Conservation (phyloP, 345 rosid species). For the Kandelia obovata region DNA sequence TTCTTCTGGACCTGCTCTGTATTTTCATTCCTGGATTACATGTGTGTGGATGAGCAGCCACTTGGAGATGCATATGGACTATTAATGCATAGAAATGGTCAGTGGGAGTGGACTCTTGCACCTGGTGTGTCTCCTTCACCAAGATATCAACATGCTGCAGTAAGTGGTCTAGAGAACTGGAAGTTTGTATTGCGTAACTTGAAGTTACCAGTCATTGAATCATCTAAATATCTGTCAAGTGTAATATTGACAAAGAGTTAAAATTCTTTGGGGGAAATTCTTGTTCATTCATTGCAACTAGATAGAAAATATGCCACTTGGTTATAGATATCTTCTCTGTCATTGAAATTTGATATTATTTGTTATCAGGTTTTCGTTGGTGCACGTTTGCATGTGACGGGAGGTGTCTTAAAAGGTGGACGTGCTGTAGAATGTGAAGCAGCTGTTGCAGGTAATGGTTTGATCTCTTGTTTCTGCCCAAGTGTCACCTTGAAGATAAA, state of each 20-base stretch:
- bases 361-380: slow-evolving; percentile 85
- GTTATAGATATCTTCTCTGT: not conserved
- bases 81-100: slow-evolving; percentile 97
- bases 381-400: slow-evolving; percentile 93
- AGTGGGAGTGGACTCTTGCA: slow-evolving; percentile 99
- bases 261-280: slow-evolving; percentile 9
- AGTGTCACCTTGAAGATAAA: slow-evolving; percentile 1
- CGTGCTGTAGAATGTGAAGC: slow-evolving; percentile 82
- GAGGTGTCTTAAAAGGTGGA: slow-evolving; percentile 87
- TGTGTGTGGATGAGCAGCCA: slow-evolving; percentile 54
- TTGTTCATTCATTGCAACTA: not conserved
- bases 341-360: slow-evolving; percentile 12
- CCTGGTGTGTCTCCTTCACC: slow-evolving; percentile 99
- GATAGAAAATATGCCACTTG: not conserved
- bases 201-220: not conserved
- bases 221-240: too few species aligned
- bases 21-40: slow-evolving; percentile 6
- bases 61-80: slow-evolving; percentile 96
- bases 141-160: slow-evolving; percentile 94
- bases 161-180: slow-evolving; percentile 31
- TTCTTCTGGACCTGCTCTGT: not conserved
- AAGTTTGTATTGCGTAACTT: not conserved
- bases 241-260: not conserved
- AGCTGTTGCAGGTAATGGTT: slow-evolving; percentile 74
- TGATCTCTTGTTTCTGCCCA: not conserved